Conservation (phyloP, 1,139 yeast species). For the Yamadazyma taylorii region DNA sequence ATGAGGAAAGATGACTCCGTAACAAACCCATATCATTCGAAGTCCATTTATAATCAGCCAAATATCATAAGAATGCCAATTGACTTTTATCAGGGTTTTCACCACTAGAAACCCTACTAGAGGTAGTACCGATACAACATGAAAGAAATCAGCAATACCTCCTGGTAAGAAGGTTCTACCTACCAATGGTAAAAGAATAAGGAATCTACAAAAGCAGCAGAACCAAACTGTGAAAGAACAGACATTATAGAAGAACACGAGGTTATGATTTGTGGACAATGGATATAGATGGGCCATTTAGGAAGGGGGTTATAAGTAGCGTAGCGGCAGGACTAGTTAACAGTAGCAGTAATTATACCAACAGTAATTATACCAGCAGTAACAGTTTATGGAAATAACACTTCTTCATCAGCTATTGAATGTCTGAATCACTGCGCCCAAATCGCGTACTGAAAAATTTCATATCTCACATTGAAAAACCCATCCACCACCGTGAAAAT, state of each 20-base stretch:
- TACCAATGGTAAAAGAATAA: constrained; percentile 57
- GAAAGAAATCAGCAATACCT: constrained; percentile 67
- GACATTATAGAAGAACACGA: constrained; percentile 36
- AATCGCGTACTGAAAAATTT: not conserved
- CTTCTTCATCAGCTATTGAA: too few species aligned
- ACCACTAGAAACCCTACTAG: constrained; percentile 27
- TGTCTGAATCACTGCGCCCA: too few species aligned
- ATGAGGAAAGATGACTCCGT: constrained; percentile 46
- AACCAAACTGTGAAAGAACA: constrained; percentile 49
- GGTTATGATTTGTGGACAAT: constrained; percentile 29
- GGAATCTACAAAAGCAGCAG: constrained; percentile 51
- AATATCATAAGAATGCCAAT: constrained; percentile 15
- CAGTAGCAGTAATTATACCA: too few species aligned
- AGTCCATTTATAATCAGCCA: constrained; percentile 34
- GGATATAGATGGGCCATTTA: constrained; percentile 40
- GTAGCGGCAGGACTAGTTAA: too few species aligned
- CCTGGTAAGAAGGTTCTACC: constrained; percentile 65
- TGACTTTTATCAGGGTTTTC: constrained; percentile 17
- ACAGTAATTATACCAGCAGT: too few species aligned
- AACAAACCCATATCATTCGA: constrained; percentile 44
- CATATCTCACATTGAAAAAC: too few species aligned
- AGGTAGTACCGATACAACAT: constrained; percentile 41
- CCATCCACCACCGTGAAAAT: too few species aligned
- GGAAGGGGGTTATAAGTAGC: too few species aligned
- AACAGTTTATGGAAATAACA: too few species aligned